A percentile compares a stretch with the other conserved stretches of the same genome.
These are phyloP conservation scores for Tricholomella constricta DNA, from an alignment of 768 basidiomycete species.

Conservation along the genomic window DNA sequence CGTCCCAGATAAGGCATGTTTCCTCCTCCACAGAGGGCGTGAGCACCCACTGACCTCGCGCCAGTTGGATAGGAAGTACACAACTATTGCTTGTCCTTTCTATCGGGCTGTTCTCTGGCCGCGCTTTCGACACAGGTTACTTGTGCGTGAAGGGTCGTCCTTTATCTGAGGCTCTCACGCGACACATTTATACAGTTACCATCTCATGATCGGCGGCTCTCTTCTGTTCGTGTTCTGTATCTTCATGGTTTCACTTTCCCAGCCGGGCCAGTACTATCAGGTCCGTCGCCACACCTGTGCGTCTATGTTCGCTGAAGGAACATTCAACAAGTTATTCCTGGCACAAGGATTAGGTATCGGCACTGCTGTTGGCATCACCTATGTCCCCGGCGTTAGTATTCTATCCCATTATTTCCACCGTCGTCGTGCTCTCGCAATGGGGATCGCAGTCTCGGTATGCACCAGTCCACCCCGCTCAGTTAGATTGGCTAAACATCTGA, in stretches of 20 bases:
- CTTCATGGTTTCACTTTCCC: constrained; percentile 34
- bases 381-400: constrained; percentile 47
- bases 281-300: constrained; percentile 13
- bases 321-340: constrained; percentile 42
- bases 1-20: constrained; percentile 26
- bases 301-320: background rate
- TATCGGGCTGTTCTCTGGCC: constrained; percentile 25
- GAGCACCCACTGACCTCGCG: background rate
- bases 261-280: constrained; percentile 31
- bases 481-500: constrained; percentile 8
- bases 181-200: constrained; percentile 19
- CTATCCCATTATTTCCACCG: constrained; percentile 51
- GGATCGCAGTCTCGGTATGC: constrained; percentile 46
- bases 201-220: constrained; percentile 30
- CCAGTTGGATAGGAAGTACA: constrained; percentile 32
- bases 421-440: constrained; percentile 49
- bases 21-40: background rate
- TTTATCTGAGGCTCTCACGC: no score
- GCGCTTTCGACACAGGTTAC: constrained; percentile 28
- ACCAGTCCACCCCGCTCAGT: constrained; percentile 12
- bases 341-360: constrained; percentile 51
- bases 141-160: constrained; percentile 18
- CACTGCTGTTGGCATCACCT: constrained; percentile 46
- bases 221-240: constrained; percentile 30
- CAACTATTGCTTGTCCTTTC: constrained; percentile 26